Evolutionary conservation across 495 filamentous ascomycete species (phyloP), one percentile per base, ranked within the genome.

Genomic region (Hyphodiscus hymeniophilus): DNA sequence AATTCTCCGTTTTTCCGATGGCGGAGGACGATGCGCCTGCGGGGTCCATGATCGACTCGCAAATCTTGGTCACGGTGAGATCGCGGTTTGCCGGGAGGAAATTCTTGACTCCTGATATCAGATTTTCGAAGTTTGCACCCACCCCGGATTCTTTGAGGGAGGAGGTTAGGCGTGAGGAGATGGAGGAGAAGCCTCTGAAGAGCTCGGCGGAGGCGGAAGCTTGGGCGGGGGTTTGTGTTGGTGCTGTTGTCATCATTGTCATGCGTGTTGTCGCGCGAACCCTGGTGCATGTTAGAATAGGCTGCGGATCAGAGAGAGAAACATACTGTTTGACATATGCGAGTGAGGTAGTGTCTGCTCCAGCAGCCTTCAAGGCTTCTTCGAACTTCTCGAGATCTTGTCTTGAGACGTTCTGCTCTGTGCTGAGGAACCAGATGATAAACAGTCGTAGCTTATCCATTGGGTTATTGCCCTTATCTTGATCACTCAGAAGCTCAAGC

Each of bases 91-190:
- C 88, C 1, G 94, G 94, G 3, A 98, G 71, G 71, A 98, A 95
- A 64, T 96, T 97, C 70, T 97, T 97, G 67, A 99, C 91, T 30
- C 94, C 91, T n/a, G 88, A 89, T 52, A 99, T 89, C 23, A 99
- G 79, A 20, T 81, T 89, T 56, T 97, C 94, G 58, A 97, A 89
- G 62, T 95, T 95, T 43, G 90, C 81, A 22, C 85, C 83, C 13
- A 79, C 75, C 8, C 89, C 85, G 6, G 87, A 88, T 43, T 94
- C 91, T 55, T 92, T 91, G 60, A 98, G 83, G 20, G 89, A 84
- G 63, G 95, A 90, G 13, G 92, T 95, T 16, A 99, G 78, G 17
- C 89, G 80, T 39, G 81, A 90, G 21, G 90, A 94, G 54, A 97
- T 86, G 47, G 81, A 82, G 28, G 79, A 85, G 67, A 97, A 95